phyloP scores from a whole-genome alignment of 176 grass and related monocot species.

The Panicum miliaceum region DNA sequence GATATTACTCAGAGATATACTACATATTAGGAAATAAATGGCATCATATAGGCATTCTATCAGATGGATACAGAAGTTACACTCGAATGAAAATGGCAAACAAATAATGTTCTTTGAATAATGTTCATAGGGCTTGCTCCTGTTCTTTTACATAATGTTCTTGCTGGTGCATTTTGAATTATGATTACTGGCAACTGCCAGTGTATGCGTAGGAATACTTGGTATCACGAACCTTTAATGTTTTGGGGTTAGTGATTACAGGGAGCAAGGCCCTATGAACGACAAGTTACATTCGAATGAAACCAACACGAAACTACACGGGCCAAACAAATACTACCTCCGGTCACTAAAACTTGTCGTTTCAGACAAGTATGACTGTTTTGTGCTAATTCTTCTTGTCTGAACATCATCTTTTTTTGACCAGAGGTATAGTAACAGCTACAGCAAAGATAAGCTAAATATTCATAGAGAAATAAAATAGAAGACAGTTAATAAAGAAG shows the following conservation, averaged over 20 bases:
- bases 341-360: no score
- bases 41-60: slow-evolving; percentile 5
- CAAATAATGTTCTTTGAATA: no score
- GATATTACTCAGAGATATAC: neutral
- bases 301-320: slow-evolving; percentile 3
- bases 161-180: no score
- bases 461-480: slow-evolving; percentile 34
- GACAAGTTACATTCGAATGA: slow-evolving; percentile 10
- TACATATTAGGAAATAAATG: neutral
- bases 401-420: no score
- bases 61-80: slow-evolving; percentile 20
- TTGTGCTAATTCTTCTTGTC: no score
- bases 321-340: neutral
- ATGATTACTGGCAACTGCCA: no score
- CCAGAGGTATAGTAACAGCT: neutral
- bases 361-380: no score
- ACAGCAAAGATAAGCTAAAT: slow-evolving; percentile 23
- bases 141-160: no score
- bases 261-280: slow-evolving; percentile 28
- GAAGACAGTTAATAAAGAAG: slow-evolving; percentile 32
- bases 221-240: no score
- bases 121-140: no score
- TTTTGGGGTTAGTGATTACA: no score
- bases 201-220: no score
- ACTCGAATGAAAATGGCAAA: neutral